These are phyloP conservation scores for Neoboletus brunneissimus DNA, from an alignment of 768 basidiomycete genomes.

Conservation along the genomic window DNA sequence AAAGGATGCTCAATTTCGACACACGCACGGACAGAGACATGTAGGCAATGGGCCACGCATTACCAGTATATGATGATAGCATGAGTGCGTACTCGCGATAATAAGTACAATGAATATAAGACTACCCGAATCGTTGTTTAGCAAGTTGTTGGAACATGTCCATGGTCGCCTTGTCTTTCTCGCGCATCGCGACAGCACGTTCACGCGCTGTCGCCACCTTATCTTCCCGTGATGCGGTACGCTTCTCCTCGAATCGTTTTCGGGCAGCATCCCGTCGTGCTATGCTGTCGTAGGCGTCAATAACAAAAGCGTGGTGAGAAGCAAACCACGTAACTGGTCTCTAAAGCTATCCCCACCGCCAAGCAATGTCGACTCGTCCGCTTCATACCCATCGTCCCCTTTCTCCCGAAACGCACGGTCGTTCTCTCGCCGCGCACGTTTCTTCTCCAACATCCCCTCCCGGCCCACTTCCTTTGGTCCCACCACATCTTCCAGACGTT, in stretches of 20 bases:
- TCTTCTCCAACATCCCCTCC: constrained; percentile 87
- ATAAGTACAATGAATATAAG: neutral
- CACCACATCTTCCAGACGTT: constrained; percentile 71
- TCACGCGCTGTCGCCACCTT: constrained; percentile 53
- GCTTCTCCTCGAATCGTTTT: constrained; percentile 57
- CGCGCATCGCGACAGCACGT: constrained; percentile 57
- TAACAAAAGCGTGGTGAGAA: neutral
- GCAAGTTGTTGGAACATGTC: constrained; percentile 94
- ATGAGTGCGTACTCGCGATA: constrained; percentile 13
- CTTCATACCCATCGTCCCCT: constrained; percentile 74
- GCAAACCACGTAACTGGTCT: constrained; percentile 54
- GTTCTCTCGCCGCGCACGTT: constrained; percentile 62
- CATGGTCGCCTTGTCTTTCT: constrained; percentile 92
- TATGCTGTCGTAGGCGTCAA: constrained; percentile 48
- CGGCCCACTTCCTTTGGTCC: constrained; percentile 79
- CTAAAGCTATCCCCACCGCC: constrained; percentile 83
- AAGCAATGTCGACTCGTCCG: constrained; percentile 74
- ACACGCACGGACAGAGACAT: no score
- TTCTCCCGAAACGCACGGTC: constrained; percentile 70
- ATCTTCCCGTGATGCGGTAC: constrained; percentile 41
- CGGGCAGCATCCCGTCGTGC: constrained; percentile 73
- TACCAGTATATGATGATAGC: neutral
- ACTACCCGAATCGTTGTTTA: constrained; percentile 65
- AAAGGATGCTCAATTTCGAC: neutral
- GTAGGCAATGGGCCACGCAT: no score